A percentile compares a stretch with the other conserved stretches of the same genome.
These are phyloP conservation scores for Pelargonium nanum DNA, from an alignment of 345 rosid species.

Conservation along the genomic window DNA sequence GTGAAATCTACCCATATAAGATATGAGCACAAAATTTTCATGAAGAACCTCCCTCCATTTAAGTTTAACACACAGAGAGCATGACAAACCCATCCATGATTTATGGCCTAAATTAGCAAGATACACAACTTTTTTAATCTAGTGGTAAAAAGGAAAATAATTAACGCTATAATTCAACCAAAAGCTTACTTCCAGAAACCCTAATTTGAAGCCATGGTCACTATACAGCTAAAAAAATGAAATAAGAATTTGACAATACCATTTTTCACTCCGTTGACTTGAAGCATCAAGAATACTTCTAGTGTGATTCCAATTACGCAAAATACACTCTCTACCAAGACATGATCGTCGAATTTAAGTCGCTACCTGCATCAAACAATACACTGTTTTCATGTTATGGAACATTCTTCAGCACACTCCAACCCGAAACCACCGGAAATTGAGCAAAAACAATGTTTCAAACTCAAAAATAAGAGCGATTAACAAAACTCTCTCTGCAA, in stretches of 20 bases:
- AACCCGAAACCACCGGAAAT: not conserved
- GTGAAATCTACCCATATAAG: not conserved
- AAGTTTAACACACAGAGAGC: not conserved
- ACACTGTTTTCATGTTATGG: not conserved
- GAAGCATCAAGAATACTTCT: not conserved
- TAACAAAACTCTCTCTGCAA: not conserved
- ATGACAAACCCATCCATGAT: not conserved
- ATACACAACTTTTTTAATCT: no score
- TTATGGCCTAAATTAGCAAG: no score
- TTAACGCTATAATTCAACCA: not conserved
- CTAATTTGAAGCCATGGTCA: not conserved
- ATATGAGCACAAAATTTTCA: not conserved
- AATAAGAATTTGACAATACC: not conserved
- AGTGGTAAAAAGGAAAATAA: not conserved
- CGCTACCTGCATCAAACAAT: not conserved
- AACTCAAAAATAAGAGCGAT: not conserved
- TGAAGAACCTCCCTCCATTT: not conserved
- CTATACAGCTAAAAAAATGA: not conserved
- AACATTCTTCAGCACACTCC: not conserved
- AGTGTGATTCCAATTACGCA: not conserved
- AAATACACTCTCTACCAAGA: not conserved
- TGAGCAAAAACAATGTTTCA: not conserved
- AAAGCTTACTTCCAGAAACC: not conserved
- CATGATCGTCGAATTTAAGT: not conserved
- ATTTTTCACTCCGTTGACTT: not conserved